Evolutionary conservation across 148 eudicot genomes (phyloP), one percentile per base, ranked within the genome.

Genomic region (Cornus suecica): DNA sequence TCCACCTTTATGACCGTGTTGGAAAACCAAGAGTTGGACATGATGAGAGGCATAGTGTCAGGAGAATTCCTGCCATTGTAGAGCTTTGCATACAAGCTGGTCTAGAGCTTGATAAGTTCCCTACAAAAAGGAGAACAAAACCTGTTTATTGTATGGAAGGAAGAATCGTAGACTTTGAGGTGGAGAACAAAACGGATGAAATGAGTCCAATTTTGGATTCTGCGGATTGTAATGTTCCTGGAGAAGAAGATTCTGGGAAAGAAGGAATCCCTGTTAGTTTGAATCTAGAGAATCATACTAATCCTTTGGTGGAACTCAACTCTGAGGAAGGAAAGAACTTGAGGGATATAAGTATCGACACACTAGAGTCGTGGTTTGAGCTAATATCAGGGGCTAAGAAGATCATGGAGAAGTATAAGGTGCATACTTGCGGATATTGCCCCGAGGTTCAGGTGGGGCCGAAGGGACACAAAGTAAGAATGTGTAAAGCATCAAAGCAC

Each of bases 11-110:
- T 79, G 92, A 89, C 72, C 87, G 90, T 74, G 90, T 81, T 69
- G 87, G 82, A 63, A 84, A 85, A 58, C 87, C 92, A 65, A 78
- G 92, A 80, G 86, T 89, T 60, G 65, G 76, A 70, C 92, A 89
- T 65, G 73, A 85, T 41, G 89, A 89, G 69, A 85, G 86, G 65
- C 82, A 61, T 61, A 69, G 62, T 72, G 80, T 82, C 34, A 78
- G 74, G 14, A 85, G 79, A 26, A 41, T 89, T 58, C 85, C 92
- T 37, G 92, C 90, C 74, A 52, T 89, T 71, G 67, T 85, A 65
- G 92, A 89, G 82, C 86, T 89, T 37, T 89, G 92, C 68, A 80
- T 89, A 78, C 92, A 87, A 80, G 90, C 89, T 23, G 92, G 92
- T 56, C 74, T 87, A 69, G 82, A 87, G 79, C 81, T 85, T 31